These are phyloP conservation scores for Byssochlamys sp. DNA, from an alignment of 2,329 filamentous ascomycete species.

Conservation along the genomic window DNA sequence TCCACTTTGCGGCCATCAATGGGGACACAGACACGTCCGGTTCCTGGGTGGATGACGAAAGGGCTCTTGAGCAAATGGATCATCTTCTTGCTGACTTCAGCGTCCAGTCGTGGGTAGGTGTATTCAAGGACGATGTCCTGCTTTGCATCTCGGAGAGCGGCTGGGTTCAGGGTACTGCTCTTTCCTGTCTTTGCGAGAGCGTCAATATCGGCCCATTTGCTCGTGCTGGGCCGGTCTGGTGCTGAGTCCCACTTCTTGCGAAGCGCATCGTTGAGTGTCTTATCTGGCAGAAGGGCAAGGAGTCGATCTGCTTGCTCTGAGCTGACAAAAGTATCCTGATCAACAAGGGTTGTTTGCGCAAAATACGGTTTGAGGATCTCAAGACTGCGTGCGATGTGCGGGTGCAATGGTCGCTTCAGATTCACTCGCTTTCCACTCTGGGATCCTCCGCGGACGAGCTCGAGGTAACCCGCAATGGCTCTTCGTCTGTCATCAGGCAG, in stretches of 20 bases:
- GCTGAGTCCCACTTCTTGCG: conserved; percentile 84
- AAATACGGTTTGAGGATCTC: conserved; percentile 79
- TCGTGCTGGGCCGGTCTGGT: conserved; percentile 62
- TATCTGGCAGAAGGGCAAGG: conserved; percentile 75
- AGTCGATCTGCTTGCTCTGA: conserved; percentile 65
- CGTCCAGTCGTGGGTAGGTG: conserved; percentile 92
- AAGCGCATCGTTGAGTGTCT: conserved; percentile 63
- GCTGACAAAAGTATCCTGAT: conserved; percentile 75
- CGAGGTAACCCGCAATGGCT: conserved; percentile 80
- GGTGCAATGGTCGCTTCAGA: conserved; percentile 72
- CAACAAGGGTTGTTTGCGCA: conserved; percentile 66
- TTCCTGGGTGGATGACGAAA: conserved; percentile 92
- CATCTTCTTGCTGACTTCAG: conserved; percentile 92
- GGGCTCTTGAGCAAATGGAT: conserved; percentile 97
- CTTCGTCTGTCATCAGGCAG: conserved; percentile 79
- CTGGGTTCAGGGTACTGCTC: conserved; percentile 61
- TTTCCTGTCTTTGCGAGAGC: conserved; percentile 66
- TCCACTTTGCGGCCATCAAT: conserved; percentile 69
- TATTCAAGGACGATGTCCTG: conserved; percentile 95
- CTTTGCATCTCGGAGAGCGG: conserved; percentile 73
- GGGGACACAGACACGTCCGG: conserved; percentile 86
- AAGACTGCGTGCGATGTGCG: conserved; percentile 76
- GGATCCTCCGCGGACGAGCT: conserved; percentile 76
- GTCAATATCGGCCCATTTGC: conserved; percentile 94
- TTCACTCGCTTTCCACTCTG: conserved; percentile 83